These are phyloP conservation scores for Eucalyptus erythrocorys DNA, from an alignment of 345 rosid genomes.

Conservation along the genomic window DNA sequence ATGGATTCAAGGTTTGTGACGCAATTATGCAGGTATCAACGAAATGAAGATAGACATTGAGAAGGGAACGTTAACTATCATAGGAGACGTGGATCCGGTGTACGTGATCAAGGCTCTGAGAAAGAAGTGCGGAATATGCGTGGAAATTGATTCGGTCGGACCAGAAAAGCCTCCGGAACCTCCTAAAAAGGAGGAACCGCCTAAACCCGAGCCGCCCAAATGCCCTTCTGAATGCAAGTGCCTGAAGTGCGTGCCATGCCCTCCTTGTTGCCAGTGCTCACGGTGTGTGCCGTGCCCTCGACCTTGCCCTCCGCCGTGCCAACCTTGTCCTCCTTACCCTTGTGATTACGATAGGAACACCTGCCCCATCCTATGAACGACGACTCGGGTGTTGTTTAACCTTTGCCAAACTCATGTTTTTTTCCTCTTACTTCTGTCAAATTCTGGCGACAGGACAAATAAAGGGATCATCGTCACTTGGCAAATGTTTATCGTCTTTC, in stretches of 20 bases:
- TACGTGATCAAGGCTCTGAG: neutral
- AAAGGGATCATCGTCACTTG: neutral
- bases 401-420: neutral
- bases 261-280: neutral
- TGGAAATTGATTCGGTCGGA: neutral
- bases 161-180: neutral
- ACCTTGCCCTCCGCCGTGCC: neutral
- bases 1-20: neutral
- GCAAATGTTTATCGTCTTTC: neutral
- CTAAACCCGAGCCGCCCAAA: neutral
- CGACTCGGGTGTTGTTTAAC: neutral
- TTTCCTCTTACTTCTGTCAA: neutral
- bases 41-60: neutral
- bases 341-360: neutral
- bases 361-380: neutral
- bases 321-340: neutral
- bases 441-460: neutral
- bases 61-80: neutral
- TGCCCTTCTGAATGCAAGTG: neutral
- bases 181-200: neutral
- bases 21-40: neutral
- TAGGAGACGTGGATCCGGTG: neutral
- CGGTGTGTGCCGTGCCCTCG: neutral
- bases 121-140: neutral
- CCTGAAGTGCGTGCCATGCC: neutral